Base-by-base conservation (phyloP, 1,284 basidiomycete species). In the Cutaneotrichosporon cutaneum region DNA sequence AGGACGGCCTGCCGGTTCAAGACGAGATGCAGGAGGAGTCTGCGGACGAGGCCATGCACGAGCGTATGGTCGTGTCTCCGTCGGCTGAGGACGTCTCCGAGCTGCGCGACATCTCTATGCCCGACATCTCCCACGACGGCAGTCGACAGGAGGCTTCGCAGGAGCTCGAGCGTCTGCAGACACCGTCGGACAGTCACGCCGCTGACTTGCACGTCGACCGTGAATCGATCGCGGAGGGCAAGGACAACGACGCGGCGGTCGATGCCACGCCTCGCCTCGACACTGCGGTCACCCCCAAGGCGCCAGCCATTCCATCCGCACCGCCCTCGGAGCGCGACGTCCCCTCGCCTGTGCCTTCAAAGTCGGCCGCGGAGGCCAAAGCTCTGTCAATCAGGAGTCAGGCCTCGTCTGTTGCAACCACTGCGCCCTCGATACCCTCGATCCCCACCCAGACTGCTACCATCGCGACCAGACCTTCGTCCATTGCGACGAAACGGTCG, bases 101-200 rank as follows among this genome's bases (percentile, higher is more conserved):
- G 10, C 39, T 35, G 33, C 52, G 52, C 16, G 52, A 54, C 33
- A 39, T 39, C 22, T 54, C 52, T 1, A 54, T 33, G 14, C 52
- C 52, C 13, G 52, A 54, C 33, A 54, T 54, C 14, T 54, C 52
- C 22, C 52, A 54, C 13, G 52, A 54, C 35, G 33, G 22, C 6
- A 22, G 21, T 18, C 52, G 22, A 9, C 52, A 36, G 33, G 52
- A 54, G 52, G 52, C 52, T 0, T 54, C 52, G 35, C 52, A 54
- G 35, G 52, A 54, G 21, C 52, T 54, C 14, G 52, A 54, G 35
- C 52, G 24, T n/a, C 21, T 54, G 11, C 33, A 54, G 52, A 54
- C 52, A 2, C 52, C 52, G 0, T 35, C 21, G 4, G 52, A 36
- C 21, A 33, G 22, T 9, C 22, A 26, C 16, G 13, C 24, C 3